Evolutionary conservation across 1,284 basidiomycete genomes (phyloP).

Genomic region (Pisolithus thermaeus): DNA sequence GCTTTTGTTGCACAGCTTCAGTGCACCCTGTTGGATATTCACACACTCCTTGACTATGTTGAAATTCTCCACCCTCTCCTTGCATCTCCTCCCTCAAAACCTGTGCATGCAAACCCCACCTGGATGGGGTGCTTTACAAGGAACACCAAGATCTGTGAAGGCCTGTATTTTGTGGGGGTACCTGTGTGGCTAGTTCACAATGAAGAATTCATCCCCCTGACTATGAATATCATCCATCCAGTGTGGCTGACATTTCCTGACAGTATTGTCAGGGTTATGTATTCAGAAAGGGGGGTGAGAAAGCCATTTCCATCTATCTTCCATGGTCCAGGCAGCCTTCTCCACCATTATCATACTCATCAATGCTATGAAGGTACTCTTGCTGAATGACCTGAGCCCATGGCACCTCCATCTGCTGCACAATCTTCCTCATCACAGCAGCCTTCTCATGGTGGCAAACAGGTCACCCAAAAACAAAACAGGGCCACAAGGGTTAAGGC

Average conservation of each 20-base stretch:
- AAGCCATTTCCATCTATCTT: background rate
- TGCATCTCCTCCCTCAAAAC: too few species aligned
- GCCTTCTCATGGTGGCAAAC: background rate
- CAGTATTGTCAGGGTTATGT: background rate
- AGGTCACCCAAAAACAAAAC: background rate
- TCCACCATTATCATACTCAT: background rate
- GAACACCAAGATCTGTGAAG: too few species aligned
- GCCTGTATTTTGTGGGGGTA: too few species aligned
- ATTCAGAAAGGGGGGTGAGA: background rate
- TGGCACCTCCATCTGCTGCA: too few species aligned
- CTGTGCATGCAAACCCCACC: too few species aligned
- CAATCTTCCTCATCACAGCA: background rate
- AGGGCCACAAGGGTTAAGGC: background rate
- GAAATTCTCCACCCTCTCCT: background rate
- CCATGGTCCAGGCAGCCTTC: background rate
- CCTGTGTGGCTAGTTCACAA: too few species aligned
- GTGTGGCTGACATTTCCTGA: background rate
- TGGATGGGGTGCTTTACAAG: too few species aligned
- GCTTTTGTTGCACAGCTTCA: background rate
- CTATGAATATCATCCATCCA: too few species aligned
- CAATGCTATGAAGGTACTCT: background rate
- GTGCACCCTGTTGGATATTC: background rate
- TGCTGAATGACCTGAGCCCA: background rate
- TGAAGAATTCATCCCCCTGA: too few species aligned
- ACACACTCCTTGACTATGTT: background rate